Evolutionary conservation across 805 yeast species (phyloP).

Genomic region (Candida insectalens): DNA sequence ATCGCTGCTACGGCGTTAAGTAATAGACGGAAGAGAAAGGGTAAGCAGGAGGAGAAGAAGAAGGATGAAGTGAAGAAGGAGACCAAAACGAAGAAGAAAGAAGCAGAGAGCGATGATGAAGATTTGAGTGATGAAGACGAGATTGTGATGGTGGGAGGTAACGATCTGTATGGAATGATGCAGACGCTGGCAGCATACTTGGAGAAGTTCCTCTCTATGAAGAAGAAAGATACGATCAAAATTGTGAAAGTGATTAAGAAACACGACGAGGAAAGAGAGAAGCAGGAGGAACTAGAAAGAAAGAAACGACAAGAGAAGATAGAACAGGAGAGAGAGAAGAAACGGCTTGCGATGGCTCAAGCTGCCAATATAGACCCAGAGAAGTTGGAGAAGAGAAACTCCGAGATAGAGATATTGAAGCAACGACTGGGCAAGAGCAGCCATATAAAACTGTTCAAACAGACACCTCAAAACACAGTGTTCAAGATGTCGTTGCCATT

Average conservation of each 20-base stretch:
- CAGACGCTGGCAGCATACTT: slow-evolving; percentile 46
- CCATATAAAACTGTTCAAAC: slow-evolving; percentile 17
- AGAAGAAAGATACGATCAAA: slow-evolving; percentile 53
- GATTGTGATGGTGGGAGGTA: slow-evolving; percentile 32
- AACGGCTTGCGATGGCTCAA: not conserved
- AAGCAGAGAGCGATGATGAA: slow-evolving; percentile 6
- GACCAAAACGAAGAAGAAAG: slow-evolving; percentile 1
- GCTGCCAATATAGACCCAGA: slow-evolving; percentile 5
- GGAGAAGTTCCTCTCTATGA: slow-evolving; percentile 48
- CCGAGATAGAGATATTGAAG: slow-evolving; percentile 18
- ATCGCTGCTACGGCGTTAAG: slow-evolving; percentile 32
- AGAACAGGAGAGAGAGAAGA: slow-evolving; percentile 3
- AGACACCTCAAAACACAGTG: slow-evolving; percentile 20
- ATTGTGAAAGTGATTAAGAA: slow-evolving; percentile 31
- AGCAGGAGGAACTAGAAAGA: slow-evolving; percentile 1
- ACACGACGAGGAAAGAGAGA: slow-evolving; percentile 3
- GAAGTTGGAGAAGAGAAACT: slow-evolving; percentile 8
- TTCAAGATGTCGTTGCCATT: slow-evolving; percentile 19
- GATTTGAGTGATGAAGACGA: slow-evolving; percentile 4
- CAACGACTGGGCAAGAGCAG: slow-evolving; percentile 17
- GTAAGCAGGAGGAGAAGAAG: slow-evolving; percentile 1
- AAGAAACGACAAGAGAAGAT: slow-evolving; percentile 3
- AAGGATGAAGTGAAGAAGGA: slow-evolving; percentile 6
- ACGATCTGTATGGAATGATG: slow-evolving; percentile 45
- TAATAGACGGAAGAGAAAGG: slow-evolving; percentile 10